phyloP scores from a whole-genome alignment of 1,284 basidiomycete species.

The Macrocybe sp. region DNA sequence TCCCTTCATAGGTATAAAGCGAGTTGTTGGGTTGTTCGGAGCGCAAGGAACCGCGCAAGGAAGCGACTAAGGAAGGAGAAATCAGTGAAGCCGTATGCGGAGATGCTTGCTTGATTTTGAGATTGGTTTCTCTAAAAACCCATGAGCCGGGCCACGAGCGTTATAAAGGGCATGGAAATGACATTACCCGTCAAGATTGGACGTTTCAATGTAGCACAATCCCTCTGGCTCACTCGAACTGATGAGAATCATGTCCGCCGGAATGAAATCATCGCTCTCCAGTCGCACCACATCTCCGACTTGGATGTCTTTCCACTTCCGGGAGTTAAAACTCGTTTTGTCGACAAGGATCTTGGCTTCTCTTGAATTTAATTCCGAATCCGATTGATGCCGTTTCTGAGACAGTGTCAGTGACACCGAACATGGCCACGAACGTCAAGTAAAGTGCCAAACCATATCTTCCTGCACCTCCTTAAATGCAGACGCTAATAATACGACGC shows the following conservation, averaged over 20 bases:
- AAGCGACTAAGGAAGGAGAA: slow-evolving; percentile 69
- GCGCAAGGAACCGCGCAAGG: slow-evolving; percentile 79
- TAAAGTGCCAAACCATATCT: slow-evolving; percentile 58
- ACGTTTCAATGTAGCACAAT: slow-evolving; percentile 95
- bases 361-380: slow-evolving; percentile 88
- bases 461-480: slow-evolving; percentile 97
- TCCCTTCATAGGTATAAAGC: slow-evolving; percentile 92
- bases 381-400: slow-evolving; percentile 94
- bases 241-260: slow-evolving; percentile 88
- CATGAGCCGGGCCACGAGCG: slow-evolving; percentile 5
- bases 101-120: slow-evolving; percentile 98
- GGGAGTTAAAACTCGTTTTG: slow-evolving; percentile 63
- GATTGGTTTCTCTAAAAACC: slow-evolving; percentile 83
- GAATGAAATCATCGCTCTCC: slow-evolving; percentile 92
- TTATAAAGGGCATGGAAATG: background rate
- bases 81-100: slow-evolving; percentile 78
- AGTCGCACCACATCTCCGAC: slow-evolving; percentile 93
- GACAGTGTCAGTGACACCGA: slow-evolving; percentile 9
- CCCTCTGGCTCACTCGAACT: slow-evolving; percentile 95
- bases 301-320: slow-evolving; percentile 85
- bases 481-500: slow-evolving; percentile 88
- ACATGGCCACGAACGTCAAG: background rate
- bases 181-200: slow-evolving; percentile 91
- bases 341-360: slow-evolving; percentile 72
- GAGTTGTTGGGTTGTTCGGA: slow-evolving; percentile 98